Base-by-base conservation (phyloP, 2,329 filamentous ascomycete species). In the Epichloe festucae region DNA sequence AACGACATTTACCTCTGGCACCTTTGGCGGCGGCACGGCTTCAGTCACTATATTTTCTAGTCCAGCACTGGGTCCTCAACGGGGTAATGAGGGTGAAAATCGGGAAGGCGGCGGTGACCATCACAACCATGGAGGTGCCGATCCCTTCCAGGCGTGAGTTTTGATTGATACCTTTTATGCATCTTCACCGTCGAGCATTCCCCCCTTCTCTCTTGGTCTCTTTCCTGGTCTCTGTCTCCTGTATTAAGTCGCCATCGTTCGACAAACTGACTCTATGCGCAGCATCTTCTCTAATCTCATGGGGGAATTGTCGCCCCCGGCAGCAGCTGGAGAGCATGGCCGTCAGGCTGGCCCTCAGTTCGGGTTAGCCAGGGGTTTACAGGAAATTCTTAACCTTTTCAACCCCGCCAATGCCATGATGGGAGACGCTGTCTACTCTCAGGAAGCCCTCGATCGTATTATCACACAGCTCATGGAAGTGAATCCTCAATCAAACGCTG, bases 391-490 rank as follows among this genome's bases (percentile, higher is more conserved):
- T 17, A 69, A 64, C 65, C 38, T 84, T 23, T 65, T 82, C 40
- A 75, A 74, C 50, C 76, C 77, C 14, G 69, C 68, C n/a, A 70
- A 73, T 52, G 74, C 70, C 7, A 67, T 72, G 15, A 74, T 78
- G 53, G 87, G 89, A 19, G 91, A 97, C 65, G 87, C 84, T 7
- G 91, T 95, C 1, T 94, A 91, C 65, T 85, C 86, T 0, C 88
- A 97, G 67, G 89, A 95, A 69, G 90, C 87, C 3, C 73, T 97
- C 35, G 91, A 98, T 64, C 81, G 85, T 36, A 87, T 97, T 57
- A 85, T 98, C 52, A 85, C 87, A 0, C 80, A 86, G 58, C 74
- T 97, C 43, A 93, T 96, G 84, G 91, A 96, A 59, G 81, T 87
- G 54, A 85, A 89, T 52, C 78, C 82, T 2, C 77, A 77, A 49